A percentile compares a stretch with the other conserved stretches of the same genome.
phyloP scores from a whole-genome alignment of 2,329 filamentous ascomycete genomes.

The Scedosporium aurantiacum region DNA sequence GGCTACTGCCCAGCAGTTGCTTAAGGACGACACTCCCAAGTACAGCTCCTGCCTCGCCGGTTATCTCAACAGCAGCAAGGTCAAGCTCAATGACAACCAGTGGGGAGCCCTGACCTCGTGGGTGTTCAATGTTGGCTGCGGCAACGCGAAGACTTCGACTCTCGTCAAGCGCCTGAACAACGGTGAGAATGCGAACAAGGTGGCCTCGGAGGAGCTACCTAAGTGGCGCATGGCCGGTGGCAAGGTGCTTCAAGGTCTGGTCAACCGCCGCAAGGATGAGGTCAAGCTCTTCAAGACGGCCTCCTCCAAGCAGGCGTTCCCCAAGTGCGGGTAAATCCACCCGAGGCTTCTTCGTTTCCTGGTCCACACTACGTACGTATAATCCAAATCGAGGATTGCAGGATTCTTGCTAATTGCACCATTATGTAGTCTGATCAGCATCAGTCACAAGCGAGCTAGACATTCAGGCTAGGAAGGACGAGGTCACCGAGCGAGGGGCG shows the following conservation, averaged over 20 bases:
- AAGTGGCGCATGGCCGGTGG: slow-evolving; percentile 34
- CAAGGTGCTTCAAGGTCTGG: slow-evolving; percentile 26
- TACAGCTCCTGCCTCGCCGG: slow-evolving; percentile 12
- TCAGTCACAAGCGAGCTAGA: too few relatives aligned
- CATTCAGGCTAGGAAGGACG: too few relatives aligned
- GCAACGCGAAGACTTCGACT: slow-evolving; percentile 25
- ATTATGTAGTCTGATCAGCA: too few relatives aligned
- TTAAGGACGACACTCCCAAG: slow-evolving; percentile 24
- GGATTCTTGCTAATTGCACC: too few relatives aligned
- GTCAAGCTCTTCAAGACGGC: slow-evolving; percentile 22
- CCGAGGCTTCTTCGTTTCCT: too few relatives aligned
- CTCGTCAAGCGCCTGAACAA: slow-evolving; percentile 31
- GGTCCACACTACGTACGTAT: too few relatives aligned
- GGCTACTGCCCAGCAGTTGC: slow-evolving; percentile 26
- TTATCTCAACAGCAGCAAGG: slow-evolving; percentile 12
- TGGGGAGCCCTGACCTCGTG: slow-evolving; percentile 41
- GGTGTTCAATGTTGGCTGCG: slow-evolving; percentile 39
- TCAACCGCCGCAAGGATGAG: slow-evolving; percentile 31
- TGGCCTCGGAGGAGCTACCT: slow-evolving; percentile 32
- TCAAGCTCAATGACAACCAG: slow-evolving; percentile 34
- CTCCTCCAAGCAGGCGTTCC: slow-evolving; percentile 11
- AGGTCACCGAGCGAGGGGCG: too few relatives aligned
- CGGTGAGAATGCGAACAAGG: slow-evolving; percentile 28
- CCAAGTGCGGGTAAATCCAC: neutral
- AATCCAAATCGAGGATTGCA: too few relatives aligned